Conservation (phyloP, 2,329 filamentous ascomycete species). For the Colletotrichum falcatum region DNA sequence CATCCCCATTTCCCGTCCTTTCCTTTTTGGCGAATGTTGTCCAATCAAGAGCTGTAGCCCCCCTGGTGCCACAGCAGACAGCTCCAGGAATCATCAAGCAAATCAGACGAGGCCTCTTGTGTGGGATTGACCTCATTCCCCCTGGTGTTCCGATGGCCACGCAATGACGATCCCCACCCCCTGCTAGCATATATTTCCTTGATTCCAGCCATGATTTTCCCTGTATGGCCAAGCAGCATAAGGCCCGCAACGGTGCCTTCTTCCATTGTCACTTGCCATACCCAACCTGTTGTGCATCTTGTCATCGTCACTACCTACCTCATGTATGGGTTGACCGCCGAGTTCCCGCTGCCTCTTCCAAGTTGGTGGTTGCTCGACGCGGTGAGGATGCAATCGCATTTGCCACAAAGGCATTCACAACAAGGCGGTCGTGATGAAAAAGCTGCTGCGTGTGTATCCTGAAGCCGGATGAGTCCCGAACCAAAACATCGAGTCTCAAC, state of each 20-base stretch:
- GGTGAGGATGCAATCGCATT: background rate
- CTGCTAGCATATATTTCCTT: conserved; percentile 18
- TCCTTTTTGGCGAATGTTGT: conserved; percentile 21
- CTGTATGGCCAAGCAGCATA: background rate
- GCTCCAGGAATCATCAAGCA: background rate
- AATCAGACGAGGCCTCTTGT: conserved; percentile 13
- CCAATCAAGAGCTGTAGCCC: conserved; percentile 19
- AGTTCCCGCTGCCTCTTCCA: conserved; percentile 4
- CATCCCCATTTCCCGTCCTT: conserved; percentile 15
- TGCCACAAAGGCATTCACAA: background rate
- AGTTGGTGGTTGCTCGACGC: background rate
- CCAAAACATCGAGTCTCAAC: background rate
- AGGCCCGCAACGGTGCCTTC: background rate
- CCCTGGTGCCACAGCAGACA: conserved; percentile 9
- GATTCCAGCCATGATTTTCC: conserved; percentile 9
- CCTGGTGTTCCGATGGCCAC: conserved; percentile 7
- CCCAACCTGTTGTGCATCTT: conserved; percentile 3
- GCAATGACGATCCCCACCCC: conserved; percentile 1
- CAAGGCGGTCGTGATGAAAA: background rate
- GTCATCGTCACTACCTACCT: conserved; percentile 17
- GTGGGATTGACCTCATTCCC: conserved; percentile 29
- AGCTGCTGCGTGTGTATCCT: background rate
- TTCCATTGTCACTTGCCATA: background rate
- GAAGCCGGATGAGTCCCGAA: background rate
- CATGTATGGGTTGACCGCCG: background rate